phyloP scores from a whole-genome alignment of 331 rosid genomes.

The Malus hybrid region DNA sequence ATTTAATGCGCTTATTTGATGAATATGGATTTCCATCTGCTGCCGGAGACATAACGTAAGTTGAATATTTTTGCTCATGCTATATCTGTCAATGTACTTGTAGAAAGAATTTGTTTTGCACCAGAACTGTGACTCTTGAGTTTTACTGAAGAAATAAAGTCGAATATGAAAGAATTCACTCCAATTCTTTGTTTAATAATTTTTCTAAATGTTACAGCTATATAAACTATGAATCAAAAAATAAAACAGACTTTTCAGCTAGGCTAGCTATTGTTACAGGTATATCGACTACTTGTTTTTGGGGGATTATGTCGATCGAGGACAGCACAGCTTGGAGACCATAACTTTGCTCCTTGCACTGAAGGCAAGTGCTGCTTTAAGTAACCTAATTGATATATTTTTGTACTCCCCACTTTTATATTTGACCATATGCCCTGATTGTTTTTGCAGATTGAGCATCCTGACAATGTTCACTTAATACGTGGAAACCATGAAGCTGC shows the following conservation, averaged over 20 bases:
- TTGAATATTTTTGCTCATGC: slow-evolving; percentile 16
- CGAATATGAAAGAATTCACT: neutral
- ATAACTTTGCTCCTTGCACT: slow-evolving; percentile 96
- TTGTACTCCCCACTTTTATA: slow-evolving; percentile 13
- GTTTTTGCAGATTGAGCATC: slow-evolving; percentile 86
- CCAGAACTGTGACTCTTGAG: neutral
- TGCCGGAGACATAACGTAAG: slow-evolving; percentile 98
- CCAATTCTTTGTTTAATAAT: neutral
- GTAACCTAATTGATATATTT: slow-evolving; percentile 6
- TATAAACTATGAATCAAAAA: neutral
- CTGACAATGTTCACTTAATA: slow-evolving; percentile 91
- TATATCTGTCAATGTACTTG: neutral
- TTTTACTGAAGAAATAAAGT: neutral
- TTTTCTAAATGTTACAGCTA: neutral
- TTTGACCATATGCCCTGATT: slow-evolving; percentile 13
- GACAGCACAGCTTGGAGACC: slow-evolving; percentile 99
- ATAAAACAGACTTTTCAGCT: slow-evolving; percentile 10
- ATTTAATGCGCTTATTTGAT: slow-evolving; percentile 97
- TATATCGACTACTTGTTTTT: slow-evolving; percentile 96
- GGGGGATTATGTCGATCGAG: slow-evolving; percentile 99
- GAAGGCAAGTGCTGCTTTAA: slow-evolving; percentile 49
- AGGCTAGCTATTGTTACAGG: slow-evolving; percentile 41
- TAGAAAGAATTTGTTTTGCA: neutral
- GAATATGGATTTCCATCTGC: slow-evolving; percentile 99
- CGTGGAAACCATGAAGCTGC: slow-evolving; percentile 99